These are phyloP conservation scores for Isoetes taiwanensis DNA, from an alignment of 75 land plant species.

Conservation along the genomic window DNA sequence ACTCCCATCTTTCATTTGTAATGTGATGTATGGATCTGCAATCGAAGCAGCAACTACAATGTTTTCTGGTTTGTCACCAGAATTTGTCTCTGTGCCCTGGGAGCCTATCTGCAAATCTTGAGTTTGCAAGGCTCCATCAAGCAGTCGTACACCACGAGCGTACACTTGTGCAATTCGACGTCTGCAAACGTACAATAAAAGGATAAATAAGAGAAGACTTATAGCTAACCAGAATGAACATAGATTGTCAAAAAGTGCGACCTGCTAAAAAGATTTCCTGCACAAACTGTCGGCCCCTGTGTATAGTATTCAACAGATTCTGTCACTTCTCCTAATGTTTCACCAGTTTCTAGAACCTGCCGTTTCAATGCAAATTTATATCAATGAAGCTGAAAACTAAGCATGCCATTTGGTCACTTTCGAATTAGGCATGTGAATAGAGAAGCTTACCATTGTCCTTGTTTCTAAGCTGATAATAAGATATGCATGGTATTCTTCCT, in stretches of 20 bases:
- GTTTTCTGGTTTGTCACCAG: constrained; percentile 22
- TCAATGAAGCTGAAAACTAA: neutral
- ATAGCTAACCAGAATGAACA: neutral
- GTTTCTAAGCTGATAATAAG: constrained; percentile 81
- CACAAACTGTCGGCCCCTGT: constrained; percentile 71
- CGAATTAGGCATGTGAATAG: neutral
- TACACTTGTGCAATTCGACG: constrained; percentile 77
- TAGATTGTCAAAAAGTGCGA: constrained; percentile 14
- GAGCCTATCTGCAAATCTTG: constrained; percentile 53
- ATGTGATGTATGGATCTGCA: constrained; percentile 84
- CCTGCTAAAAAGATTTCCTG: constrained; percentile 97
- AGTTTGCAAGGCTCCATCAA: constrained; percentile 82
- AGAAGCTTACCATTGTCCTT: constrained; percentile 65
- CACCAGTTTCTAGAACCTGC: constrained; percentile 93
- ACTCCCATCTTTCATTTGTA: constrained; percentile 86
- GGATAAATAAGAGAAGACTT: neutral
- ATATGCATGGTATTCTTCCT: constrained; percentile 93
- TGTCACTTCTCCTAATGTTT: constrained; percentile 79
- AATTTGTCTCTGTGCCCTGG: constrained; percentile 21
- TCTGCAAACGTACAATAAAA: constrained; percentile 24
- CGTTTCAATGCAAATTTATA: neutral
- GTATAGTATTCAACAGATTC: constrained; percentile 91
- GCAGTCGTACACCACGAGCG: constrained; percentile 71
- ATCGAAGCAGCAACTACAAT: constrained; percentile 50
- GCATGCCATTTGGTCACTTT: neutral